Conservation (phyloP, 129 eudicot genomes). For the Tanacetum coccineum region DNA sequence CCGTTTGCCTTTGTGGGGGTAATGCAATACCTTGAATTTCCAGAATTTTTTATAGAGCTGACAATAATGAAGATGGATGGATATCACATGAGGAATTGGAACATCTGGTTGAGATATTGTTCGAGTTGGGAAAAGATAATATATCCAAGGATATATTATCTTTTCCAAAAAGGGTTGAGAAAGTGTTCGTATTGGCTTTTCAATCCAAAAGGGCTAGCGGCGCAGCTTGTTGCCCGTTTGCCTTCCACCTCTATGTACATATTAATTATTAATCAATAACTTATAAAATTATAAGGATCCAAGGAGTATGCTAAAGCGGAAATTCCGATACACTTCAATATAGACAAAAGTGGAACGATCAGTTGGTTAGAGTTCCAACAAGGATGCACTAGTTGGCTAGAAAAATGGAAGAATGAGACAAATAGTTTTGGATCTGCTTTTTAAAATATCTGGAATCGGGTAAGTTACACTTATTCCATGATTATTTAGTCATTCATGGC, state of each 20-base stretch:
- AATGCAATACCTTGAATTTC: neutral
- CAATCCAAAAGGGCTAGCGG: no score
- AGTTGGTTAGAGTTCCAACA: conserved; percentile 5
- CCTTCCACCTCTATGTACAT: no score
- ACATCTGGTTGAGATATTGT: neutral
- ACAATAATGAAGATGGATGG: neutral
- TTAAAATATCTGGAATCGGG: conserved; percentile 5
- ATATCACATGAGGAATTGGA: conserved; percentile 8
- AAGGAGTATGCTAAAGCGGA: conserved; percentile 18
- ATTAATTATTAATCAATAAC: no score
- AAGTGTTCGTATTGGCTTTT: no score
- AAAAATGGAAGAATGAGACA: no score
- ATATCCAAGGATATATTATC: no score
- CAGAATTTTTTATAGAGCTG: neutral
- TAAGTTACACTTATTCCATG: neutral
- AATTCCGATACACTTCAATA: conserved; percentile 23
- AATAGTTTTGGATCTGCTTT: neutral
- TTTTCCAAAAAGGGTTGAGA: no score
- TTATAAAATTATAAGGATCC: no score
- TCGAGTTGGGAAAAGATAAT: neutral
- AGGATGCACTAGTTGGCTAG: conserved; percentile 17
- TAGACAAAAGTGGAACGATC: conserved; percentile 12
- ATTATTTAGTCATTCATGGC: neutral
- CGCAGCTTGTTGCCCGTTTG: no score
- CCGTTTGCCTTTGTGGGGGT: conserved; percentile 12